A percentile compares a stretch with the other conserved stretches of the same genome.
Conservation (phyloP, 345 rosid species). For the Gossypium mustelinum region DNA sequence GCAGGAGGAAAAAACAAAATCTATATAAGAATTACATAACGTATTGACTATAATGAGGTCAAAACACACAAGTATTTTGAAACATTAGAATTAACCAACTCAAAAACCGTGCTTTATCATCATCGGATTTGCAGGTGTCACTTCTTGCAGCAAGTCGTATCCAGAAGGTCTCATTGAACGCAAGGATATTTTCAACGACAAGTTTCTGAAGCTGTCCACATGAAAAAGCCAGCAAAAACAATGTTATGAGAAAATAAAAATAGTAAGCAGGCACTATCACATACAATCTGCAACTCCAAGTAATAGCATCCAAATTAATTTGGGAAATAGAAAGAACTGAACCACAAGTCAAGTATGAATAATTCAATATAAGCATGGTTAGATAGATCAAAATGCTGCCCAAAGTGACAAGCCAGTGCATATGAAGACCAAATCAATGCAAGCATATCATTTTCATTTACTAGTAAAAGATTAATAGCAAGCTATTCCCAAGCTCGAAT, state of each 20-base stretch:
- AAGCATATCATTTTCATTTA: background rate
- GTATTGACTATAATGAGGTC: conserved; percentile 11
- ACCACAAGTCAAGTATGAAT: background rate
- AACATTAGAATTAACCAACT: conserved; percentile 31
- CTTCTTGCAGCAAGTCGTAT: conserved; percentile 80
- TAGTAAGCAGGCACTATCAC: background rate
- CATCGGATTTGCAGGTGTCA: conserved; percentile 84
- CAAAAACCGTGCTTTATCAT: conserved; percentile 74
- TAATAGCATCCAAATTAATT: background rate
- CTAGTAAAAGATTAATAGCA: background rate
- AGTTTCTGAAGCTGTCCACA: conserved; percentile 70
- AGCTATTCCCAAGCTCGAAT: background rate
- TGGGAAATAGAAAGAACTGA: background rate
- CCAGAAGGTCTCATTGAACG: conserved; percentile 83
- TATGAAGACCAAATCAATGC: background rate
- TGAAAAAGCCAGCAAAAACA: conserved; percentile 1
- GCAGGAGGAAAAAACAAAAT: conserved; percentile 25
- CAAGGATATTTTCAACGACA: conserved; percentile 79
- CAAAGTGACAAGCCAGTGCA: background rate
- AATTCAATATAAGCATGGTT: background rate
- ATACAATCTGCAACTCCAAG: background rate
- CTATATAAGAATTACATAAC: conserved; percentile 15
- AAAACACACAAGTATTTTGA: conserved; percentile 12
- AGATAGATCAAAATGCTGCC: background rate
- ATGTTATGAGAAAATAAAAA: conserved; percentile 10